Base-by-base conservation (phyloP, 2,329 filamentous ascomycete genomes). In the Fonsecaea monophora region DNA sequence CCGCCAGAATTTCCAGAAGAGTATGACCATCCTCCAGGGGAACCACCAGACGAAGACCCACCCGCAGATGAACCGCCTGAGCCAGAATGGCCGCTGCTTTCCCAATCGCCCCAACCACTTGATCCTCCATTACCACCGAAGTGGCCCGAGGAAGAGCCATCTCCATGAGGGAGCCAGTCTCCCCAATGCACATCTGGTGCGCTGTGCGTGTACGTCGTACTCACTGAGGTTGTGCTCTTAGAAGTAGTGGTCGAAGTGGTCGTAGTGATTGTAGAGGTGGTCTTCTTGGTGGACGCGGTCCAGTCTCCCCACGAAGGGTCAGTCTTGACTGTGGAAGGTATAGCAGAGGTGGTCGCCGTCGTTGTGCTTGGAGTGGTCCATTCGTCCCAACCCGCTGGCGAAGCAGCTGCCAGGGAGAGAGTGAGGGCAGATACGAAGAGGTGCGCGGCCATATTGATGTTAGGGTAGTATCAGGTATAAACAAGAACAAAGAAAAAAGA, bases 101-200 rank as follows among this genome's bases (percentile, higher is more conserved):
- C 40, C 40, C 40, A 45, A 9, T 45, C 40, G 40, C n/a, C n/a
- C 40, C 40, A 45, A 9, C 40, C 40, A 9, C 21, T n/a, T 45
- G 40, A 45, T 45, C 40, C 40, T 18, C 15, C 12, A 45, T 45
- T 9, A 15, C 40, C 12, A 13, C 40, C 40, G 40, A n/a, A 45
- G 40, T 45, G 40, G 40, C 40, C 18, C 18, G 40, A 45, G n/a
- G 40, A 18, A 45, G 40, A 45, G 40, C 40, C 40, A 45, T 45
- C 40, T 45, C 12, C 40, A 45, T 45, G 40, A 45, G 40, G 15
- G 40, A 45, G 40, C 40, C 40, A 45, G 40, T 45, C 40, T 45
- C 5, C 40, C 40, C 40, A 45, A 6, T 45, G 40, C n/a, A 15
- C 40, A n/a, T 18, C 15, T 18, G 15, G 18, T 13, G 40, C 9